phyloP scores from a whole-genome alignment of 139 green algal genomes.

The Bryopsis sp. region DNA sequence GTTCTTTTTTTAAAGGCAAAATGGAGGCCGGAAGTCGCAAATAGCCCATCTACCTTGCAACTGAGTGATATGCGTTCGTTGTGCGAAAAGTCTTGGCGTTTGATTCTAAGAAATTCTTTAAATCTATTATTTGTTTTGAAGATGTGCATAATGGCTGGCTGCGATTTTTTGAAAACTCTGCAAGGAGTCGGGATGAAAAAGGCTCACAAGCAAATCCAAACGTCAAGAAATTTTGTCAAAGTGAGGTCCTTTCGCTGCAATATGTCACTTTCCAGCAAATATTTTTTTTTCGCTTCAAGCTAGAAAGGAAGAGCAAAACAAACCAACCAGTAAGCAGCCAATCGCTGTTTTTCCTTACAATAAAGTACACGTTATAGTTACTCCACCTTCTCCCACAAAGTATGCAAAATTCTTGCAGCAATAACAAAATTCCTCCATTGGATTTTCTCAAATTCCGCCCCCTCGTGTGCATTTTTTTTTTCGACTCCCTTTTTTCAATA shows the following conservation, averaged over 20 bases:
- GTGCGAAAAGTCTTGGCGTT: not conserved
- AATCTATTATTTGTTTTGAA: slow-evolving; percentile 38
- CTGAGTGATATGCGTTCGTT: not conserved
- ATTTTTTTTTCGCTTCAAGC: not conserved
- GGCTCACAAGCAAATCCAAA: slow-evolving; percentile 66
- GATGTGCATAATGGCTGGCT: slow-evolving; percentile 94
- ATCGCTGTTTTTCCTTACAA: too few relatives aligned
- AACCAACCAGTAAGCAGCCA: too few relatives aligned
- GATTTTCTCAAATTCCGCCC: too few relatives aligned
- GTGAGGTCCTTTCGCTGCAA: slow-evolving; percentile 28
- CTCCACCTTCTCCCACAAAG: too few relatives aligned
- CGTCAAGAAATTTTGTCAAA: slow-evolving; percentile 55
- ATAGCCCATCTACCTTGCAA: not conserved
- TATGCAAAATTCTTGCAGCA: too few relatives aligned
- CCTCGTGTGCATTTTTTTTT: too few relatives aligned
- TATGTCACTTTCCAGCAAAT: not conserved
- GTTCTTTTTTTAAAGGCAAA: not conserved
- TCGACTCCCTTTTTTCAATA: not conserved
- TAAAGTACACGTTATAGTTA: too few relatives aligned
- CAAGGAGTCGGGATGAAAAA: slow-evolving; percentile 84
- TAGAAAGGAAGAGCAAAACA: not conserved
- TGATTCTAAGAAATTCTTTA: slow-evolving; percentile 1
- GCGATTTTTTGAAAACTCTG: slow-evolving; percentile 85
- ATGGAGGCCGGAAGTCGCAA: not conserved
- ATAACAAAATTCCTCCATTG: too few relatives aligned